phyloP scores from a whole-genome alignment of 2,329 filamentous ascomycete species.

The Xylariaceae sp. region DNA sequence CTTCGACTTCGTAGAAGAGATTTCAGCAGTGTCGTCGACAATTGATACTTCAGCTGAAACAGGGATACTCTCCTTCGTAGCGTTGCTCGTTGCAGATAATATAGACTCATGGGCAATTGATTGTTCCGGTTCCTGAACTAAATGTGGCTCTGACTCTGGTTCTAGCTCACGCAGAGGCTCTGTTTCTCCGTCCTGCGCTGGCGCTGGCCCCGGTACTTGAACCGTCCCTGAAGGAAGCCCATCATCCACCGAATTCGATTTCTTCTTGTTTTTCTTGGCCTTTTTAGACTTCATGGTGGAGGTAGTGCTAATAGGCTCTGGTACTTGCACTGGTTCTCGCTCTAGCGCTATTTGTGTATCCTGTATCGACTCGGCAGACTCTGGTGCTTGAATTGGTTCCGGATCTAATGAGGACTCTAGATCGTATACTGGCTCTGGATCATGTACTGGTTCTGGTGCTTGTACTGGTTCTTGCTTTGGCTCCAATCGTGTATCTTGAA shows the following conservation, averaged over 20 bases:
- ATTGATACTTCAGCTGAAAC: not conserved
- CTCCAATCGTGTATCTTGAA: too few species aligned
- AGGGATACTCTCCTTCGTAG: not conserved
- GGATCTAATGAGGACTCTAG: too few species aligned
- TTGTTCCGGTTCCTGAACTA: not conserved
- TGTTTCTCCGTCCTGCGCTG: conserved; percentile 1
- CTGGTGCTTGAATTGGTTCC: too few species aligned
- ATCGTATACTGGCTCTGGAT: too few species aligned
- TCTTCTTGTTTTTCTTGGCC: conserved; percentile 32
- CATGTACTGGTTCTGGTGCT: too few species aligned
- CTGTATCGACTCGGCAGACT: too few species aligned
- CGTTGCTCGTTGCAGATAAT: conserved; percentile 1
- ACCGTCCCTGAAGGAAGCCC: not conserved
- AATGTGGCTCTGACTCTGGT: not conserved
- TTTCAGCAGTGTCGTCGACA: conserved; percentile 1
- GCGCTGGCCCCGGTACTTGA: conserved; percentile 4
- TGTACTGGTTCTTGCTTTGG: too few species aligned
- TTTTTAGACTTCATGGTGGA: conserved; percentile 25
- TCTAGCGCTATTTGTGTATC: too few species aligned
- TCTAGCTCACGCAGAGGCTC: too few species aligned
- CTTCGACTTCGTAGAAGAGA: conserved; percentile 34
- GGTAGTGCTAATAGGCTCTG: too few species aligned
- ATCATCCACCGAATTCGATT: conserved; percentile 7
- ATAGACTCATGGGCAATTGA: not conserved
- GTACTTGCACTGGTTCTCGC: too few species aligned